phyloP scores from a whole-genome alignment of 106 monocot species.

The Dendrobium huoshanense region DNA sequence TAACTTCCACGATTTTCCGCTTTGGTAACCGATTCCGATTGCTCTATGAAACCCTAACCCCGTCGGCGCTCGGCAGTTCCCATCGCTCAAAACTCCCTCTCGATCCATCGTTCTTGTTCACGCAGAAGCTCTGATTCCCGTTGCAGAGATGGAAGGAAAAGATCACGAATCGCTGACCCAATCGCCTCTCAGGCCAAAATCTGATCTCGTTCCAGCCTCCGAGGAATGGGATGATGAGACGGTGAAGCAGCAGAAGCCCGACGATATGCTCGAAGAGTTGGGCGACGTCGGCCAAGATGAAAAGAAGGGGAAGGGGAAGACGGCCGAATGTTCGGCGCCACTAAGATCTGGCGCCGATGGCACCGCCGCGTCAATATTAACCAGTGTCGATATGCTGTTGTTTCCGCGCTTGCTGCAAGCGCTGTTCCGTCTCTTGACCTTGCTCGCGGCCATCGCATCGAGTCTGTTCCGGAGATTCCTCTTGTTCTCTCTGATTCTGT shows the following conservation, averaged over 20 bases:
- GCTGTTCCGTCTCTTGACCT: slow-evolving; percentile 47
- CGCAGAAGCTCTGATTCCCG: background rate
- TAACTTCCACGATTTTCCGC: too few relatives aligned
- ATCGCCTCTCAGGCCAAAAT: background rate
- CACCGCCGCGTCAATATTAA: slow-evolving; percentile 51
- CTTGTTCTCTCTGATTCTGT: slow-evolving; percentile 62
- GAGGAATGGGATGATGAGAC: background rate
- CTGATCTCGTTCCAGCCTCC: background rate
- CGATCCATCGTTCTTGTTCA: background rate
- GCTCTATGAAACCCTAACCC: too few relatives aligned
- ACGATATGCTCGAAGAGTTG: background rate
- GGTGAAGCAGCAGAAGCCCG: background rate
- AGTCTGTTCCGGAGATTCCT: slow-evolving; percentile 47
- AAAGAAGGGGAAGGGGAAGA: background rate
- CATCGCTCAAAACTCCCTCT: too few relatives aligned
- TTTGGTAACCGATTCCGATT: too few relatives aligned
- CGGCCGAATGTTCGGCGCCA: slow-evolving; percentile 86
- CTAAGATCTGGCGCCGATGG: slow-evolving; percentile 77
- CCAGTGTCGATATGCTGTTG: slow-evolving; percentile 39
- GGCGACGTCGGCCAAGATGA: background rate
- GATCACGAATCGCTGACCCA: background rate
- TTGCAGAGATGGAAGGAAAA: background rate
- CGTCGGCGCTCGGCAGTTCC: too few relatives aligned
- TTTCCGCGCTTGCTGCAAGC: slow-evolving; percentile 54
- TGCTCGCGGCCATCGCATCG: slow-evolving; percentile 60